A percentile compares a stretch with the other conserved stretches of the same genome.
Evolutionary conservation across 2,329 filamentous ascomycete genomes (phyloP).

Genomic region (Xylariaceae sp.): DNA sequence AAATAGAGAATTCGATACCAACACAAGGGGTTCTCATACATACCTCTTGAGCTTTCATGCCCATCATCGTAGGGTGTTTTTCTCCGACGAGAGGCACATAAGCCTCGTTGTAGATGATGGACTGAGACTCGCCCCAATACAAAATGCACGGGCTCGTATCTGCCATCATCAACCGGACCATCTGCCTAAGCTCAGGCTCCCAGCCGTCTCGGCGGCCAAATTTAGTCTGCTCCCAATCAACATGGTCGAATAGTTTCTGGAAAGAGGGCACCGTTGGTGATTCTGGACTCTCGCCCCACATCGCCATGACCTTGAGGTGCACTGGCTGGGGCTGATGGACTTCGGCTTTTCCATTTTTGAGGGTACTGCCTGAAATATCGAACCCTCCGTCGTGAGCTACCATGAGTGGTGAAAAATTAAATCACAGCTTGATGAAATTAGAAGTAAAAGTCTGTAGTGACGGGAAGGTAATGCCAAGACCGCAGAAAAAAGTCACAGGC

Average conservation of each 20-base stretch:
- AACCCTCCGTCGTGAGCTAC: no score
- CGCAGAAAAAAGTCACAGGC: no score
- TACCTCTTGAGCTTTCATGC: conserved; percentile 45
- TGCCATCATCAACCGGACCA: conserved; percentile 43
- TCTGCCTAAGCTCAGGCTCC: conserved; percentile 46
- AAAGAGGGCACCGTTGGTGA: background rate
- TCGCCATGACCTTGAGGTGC: background rate
- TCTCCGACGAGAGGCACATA: conserved; percentile 39
- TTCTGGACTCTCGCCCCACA: background rate
- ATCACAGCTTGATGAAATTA: no score
- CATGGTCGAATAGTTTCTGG: conserved; percentile 16
- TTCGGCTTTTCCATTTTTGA: background rate
- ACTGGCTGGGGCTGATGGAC: background rate
- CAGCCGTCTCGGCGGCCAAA: conserved; percentile 49
- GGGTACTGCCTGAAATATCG: no score
- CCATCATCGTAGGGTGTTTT: conserved; percentile 44
- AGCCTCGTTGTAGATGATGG: conserved; percentile 46
- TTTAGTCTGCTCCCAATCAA: conserved; percentile 50
- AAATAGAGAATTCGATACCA: no score
- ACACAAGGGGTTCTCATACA: no score
- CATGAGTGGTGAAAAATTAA: no score
- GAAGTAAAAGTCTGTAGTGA: no score
- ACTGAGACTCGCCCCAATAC: conserved; percentile 43
- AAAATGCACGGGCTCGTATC: conserved; percentile 44
- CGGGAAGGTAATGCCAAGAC: no score